A percentile compares a stretch with the other conserved stretches of the same genome.
phyloP scores from a whole-genome alignment of 768 basidiomycete species.

The Chalciporus pseudorubinellus region DNA sequence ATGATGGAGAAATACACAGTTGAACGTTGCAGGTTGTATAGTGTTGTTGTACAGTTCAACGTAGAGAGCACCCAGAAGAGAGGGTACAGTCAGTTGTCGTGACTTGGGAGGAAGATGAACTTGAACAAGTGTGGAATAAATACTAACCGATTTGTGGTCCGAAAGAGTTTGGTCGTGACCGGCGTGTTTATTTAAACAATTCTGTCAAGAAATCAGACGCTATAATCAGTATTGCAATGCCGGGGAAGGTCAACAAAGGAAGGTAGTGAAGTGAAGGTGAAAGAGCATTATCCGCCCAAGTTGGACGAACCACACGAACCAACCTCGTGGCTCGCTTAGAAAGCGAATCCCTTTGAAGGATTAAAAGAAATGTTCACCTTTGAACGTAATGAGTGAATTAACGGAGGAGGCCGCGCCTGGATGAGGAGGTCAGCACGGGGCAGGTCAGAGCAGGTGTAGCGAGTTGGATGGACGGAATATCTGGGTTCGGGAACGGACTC shows the following conservation, averaged over 20 bases:
- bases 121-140: constrained; percentile 26
- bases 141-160: constrained; percentile 26
- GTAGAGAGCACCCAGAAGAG: neutral
- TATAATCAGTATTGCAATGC: constrained; percentile 18
- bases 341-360: constrained; percentile 3
- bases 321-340: constrained; percentile 28
- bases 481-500: constrained; percentile 19
- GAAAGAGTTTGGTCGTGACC: constrained; percentile 24
- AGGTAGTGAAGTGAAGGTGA: constrained; percentile 20
- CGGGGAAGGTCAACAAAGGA: constrained; percentile 13
- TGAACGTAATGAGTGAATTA: constrained; percentile 54
- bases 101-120: constrained; percentile 6
- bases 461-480: no score
- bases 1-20: constrained; percentile 20
- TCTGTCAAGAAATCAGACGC: constrained; percentile 20
- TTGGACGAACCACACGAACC: constrained; percentile 10
- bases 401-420: constrained; percentile 75
- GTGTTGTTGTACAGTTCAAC: constrained; percentile 6
- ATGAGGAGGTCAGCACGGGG: constrained; percentile 9
- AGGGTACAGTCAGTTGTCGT: constrained; percentile 15
- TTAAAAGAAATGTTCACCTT: constrained; percentile 40
- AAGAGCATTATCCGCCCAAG: constrained; percentile 28
- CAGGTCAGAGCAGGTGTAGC: neutral
- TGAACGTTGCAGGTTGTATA: constrained; percentile 15
- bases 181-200: constrained; percentile 15